Evolutionary conservation across 1,139 yeast species (phyloP).

Genomic region (Diutina scorzettiae): DNA sequence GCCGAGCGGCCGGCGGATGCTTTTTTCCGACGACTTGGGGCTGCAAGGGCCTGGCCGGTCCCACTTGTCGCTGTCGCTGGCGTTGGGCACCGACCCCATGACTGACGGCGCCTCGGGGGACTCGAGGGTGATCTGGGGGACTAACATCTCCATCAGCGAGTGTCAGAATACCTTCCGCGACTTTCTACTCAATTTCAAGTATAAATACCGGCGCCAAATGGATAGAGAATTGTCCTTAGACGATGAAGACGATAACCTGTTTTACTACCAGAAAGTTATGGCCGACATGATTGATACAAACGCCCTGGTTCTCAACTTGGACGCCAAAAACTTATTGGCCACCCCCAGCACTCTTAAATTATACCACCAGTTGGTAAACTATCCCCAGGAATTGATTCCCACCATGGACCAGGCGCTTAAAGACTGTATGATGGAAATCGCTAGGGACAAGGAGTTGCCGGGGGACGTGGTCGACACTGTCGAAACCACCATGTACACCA

Average conservation of each 20-base stretch:
- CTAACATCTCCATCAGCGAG: conserved; percentile 87
- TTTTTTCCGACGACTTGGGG: background rate
- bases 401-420: conserved; percentile 95
- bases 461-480: conserved; percentile 23
- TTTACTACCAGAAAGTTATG: conserved; percentile 63
- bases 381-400: conserved; percentile 95
- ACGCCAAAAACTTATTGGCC: conserved; percentile 67
- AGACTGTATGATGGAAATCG: conserved; percentile 76
- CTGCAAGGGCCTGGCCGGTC: background rate
- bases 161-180: conserved; percentile 70
- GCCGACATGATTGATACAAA: conserved; percentile 70
- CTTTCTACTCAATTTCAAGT: conserved; percentile 73
- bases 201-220: conserved; percentile 54
- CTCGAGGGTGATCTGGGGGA: conserved; percentile 94
- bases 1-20: conserved; percentile 3
- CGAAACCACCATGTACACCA: conserved; percentile 73
- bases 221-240: conserved; percentile 29
- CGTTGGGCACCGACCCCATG: conserved; percentile 18
- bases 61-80: conserved; percentile 11
- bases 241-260: conserved; percentile 51
- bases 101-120: conserved; percentile 42
- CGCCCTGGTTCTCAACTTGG: conserved; percentile 72
- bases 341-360: conserved; percentile 68
- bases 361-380: conserved; percentile 74
- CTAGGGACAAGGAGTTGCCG: conserved; percentile 31